Evolutionary conservation across 768 basidiomycete genomes (phyloP).

Genomic region (Rhizopogon vinicolor): DNA sequence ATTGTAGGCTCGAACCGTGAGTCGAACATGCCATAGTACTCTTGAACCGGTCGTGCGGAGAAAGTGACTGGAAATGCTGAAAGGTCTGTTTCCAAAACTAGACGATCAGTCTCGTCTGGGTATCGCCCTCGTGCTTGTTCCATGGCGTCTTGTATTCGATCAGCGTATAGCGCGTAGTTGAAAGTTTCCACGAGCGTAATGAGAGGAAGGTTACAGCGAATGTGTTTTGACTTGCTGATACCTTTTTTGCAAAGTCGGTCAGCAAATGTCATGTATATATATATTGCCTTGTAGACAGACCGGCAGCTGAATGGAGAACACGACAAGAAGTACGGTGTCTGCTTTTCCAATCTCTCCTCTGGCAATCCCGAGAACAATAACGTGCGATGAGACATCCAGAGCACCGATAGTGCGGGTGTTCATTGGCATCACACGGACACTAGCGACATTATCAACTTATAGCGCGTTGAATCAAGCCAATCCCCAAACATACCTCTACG

Average conservation of each 20-base stretch:
- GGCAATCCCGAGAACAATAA: slow-evolving; percentile 1
- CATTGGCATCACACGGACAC: neutral
- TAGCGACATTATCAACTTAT: neutral
- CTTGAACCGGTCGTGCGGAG: neutral
- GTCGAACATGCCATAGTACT: neutral
- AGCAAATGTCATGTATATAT: neutral
- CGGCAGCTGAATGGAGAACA: neutral
- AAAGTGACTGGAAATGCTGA: neutral
- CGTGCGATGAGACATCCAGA: slow-evolving; percentile 1
- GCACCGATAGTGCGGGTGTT: neutral
- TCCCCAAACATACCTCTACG: neutral
- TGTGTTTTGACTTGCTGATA: neutral
- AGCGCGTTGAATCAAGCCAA: too few relatives aligned
- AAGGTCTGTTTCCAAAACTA: neutral
- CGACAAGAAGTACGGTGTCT: neutral
- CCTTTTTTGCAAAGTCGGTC: neutral
- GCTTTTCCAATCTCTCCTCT: neutral
- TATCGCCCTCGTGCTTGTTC: neutral
- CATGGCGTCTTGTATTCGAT: slow-evolving; percentile 1
- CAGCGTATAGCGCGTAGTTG: slow-evolving; percentile 1
- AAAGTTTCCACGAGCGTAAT: neutral
- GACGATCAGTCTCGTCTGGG: neutral
- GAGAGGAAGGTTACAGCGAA: neutral
- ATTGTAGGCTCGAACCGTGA: neutral
- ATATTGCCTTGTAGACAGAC: neutral